Conservation (phyloP, 176 grass and related monocot genomes). For the Secale cereale region DNA sequence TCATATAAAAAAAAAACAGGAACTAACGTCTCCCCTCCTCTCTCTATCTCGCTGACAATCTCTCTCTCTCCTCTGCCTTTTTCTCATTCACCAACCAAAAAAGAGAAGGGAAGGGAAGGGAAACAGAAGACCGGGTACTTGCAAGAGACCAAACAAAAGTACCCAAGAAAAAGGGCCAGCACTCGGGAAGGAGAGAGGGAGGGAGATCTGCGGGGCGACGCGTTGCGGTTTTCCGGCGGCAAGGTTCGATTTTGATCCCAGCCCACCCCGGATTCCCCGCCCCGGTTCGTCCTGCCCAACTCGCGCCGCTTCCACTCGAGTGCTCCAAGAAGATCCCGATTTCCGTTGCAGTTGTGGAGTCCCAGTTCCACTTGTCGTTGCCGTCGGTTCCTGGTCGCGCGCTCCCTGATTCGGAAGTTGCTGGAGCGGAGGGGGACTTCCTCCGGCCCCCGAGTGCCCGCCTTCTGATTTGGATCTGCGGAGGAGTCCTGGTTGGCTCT, state of each 20-base stretch:
- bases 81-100: constrained; percentile 26
- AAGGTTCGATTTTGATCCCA: constrained; percentile 61
- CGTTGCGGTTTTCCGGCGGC: constrained; percentile 42
- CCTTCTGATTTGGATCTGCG: constrained; percentile 30
- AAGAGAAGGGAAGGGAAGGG: constrained; percentile 1
- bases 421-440: not conserved
- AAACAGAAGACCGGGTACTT: constrained; percentile 11
- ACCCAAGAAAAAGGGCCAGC: constrained; percentile 37
- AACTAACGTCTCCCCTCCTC: not conserved
- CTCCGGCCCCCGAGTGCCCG: not conserved
- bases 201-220: constrained; percentile 34
- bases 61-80: not conserved
- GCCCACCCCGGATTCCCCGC: not conserved
- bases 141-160: constrained; percentile 29
- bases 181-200: constrained; percentile 8
- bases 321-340: constrained; percentile 20
- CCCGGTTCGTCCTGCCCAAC: not conserved
- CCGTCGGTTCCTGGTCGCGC: not conserved
- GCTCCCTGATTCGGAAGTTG: constrained; percentile 17
- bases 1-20: not conserved
- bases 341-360: constrained; percentile 15
- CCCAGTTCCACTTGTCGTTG: constrained; percentile 1
- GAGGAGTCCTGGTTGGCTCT: not conserved
- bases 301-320: not conserved
- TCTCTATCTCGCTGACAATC: not conserved